These are phyloP conservation scores for barrel medic (Medicago truncatula) DNA, from an alignment of 306 rosid species.

Conservation along the genomic window MtrunA17r5.0-ANR NC_053043.1:32392501-32393000, in stretches of 20 bases:
- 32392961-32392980: slow-evolving; percentile 42
- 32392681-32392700: background rate
- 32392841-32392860: slow-evolving; percentile 37
- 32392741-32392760: background rate
- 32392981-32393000: slow-evolving; percentile 53
- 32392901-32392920: slow-evolving; percentile 50
- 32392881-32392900: slow-evolving; percentile 50
- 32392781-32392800: background rate
- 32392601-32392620: background rate
- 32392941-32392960: slow-evolving; percentile 64
- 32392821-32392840: slow-evolving; percentile 31
- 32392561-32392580: background rate
- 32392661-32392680: background rate
- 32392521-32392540: background rate
- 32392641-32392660: background rate
- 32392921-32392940: slow-evolving; percentile 20
- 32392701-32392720: background rate
- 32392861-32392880: slow-evolving; percentile 50
- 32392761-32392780: background rate
- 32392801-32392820: slow-evolving; percentile 34
- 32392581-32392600: background rate
- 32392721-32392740: background rate
- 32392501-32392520: background rate
- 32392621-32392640: background rate
- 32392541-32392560: background rate